Evolutionary conservation across 306 rosid species (phyloP).

Genomic region (Ceratonia siliqua): DNA sequence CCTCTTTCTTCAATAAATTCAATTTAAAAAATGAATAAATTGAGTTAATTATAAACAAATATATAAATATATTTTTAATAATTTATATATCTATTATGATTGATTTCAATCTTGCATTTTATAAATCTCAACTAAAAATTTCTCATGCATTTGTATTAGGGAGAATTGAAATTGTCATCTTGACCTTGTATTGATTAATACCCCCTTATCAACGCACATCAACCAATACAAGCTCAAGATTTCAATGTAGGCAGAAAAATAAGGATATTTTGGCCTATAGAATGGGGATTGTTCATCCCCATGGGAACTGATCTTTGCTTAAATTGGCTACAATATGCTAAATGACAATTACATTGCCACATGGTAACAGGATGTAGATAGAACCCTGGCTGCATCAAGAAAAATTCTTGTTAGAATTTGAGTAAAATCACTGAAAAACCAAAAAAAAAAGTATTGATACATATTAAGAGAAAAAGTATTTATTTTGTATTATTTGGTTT

Average conservation of each 20-base stretch:
- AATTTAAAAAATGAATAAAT: neutral
- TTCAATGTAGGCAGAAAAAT: neutral
- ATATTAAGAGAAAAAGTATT: too few species aligned
- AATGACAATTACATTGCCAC: neutral
- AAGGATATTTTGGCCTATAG: neutral
- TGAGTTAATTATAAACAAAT: neutral
- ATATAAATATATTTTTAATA: too few species aligned
- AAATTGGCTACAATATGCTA: neutral
- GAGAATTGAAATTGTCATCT: neutral
- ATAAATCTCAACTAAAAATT: slow-evolving; percentile 24
- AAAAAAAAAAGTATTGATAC: neutral
- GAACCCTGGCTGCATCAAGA: slow-evolving; percentile 27
- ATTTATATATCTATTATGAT: neutral
- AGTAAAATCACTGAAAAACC: neutral
- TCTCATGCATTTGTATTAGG: neutral
- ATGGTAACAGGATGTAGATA: neutral
- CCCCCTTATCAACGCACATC: slow-evolving; percentile 45
- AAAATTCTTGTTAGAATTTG: slow-evolving; percentile 17
- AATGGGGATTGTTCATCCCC: neutral
- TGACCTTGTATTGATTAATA: slow-evolving; percentile 19
- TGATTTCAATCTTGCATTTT: neutral
- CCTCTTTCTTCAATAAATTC: neutral
- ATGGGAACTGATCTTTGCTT: neutral
- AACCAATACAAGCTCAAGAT: slow-evolving; percentile 35
- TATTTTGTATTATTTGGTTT: too few species aligned